Conservation (phyloP, 108 stramenopile species). For the Cyclotella baltica region DNA sequence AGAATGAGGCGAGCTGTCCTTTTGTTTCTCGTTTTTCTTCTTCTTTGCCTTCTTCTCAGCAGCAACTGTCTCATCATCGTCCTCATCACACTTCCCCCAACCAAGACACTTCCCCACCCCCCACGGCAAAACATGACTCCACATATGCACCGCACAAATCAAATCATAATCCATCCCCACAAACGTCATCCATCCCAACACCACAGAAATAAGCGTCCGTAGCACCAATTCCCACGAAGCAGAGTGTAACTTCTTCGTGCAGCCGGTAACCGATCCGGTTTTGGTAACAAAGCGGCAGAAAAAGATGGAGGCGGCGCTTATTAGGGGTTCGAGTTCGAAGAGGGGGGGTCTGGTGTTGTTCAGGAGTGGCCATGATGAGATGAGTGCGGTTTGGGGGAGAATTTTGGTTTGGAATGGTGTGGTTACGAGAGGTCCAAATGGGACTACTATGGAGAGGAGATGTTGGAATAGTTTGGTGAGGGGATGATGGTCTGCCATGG, state of each 20-base stretch:
- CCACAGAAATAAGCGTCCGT: conserved; percentile 49
- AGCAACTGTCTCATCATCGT: background rate
- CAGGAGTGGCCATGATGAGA: background rate
- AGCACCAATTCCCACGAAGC: conserved; percentile 24
- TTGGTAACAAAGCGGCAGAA: conserved; percentile 78
- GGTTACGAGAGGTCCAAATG: conserved; percentile 26
- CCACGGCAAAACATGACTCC: conserved; percentile 70
- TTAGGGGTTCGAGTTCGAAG: conserved; percentile 54
- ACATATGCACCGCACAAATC: conserved; percentile 72
- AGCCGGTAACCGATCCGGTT: conserved; percentile 38
- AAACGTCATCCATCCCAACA: conserved; percentile 69
- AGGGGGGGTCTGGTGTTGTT: conserved; percentile 1
- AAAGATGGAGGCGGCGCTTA: conserved; percentile 67
- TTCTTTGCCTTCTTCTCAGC: background rate
- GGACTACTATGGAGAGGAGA: conserved; percentile 25
- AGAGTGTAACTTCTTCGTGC: background rate
- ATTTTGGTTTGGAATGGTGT: background rate
- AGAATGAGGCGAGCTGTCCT: conserved; percentile 17
- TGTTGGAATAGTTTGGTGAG: background rate
- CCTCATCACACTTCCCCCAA: background rate
- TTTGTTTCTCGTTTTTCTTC: background rate
- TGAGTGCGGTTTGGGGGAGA: background rate
- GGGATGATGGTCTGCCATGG: background rate
- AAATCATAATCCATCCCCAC: conserved; percentile 66
- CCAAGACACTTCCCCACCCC: conserved; percentile 33